These are phyloP conservation scores for Neurospora intermedia DNA, from an alignment of 495 filamentous ascomycete genomes.

Conservation along the genomic window DNA sequence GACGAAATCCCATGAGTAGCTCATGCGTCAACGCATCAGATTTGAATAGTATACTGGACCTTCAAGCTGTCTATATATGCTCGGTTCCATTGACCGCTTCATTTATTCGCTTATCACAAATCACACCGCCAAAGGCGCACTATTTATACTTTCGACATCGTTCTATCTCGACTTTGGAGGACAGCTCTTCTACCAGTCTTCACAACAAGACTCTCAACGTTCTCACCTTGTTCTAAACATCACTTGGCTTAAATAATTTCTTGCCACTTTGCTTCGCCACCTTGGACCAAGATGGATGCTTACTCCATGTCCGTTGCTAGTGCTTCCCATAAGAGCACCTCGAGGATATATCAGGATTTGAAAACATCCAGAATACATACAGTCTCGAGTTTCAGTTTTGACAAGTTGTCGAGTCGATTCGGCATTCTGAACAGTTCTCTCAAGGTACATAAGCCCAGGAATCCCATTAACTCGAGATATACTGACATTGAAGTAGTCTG, in stretches of 20 bases:
- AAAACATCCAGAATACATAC: slow-evolving; percentile 16
- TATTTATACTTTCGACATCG: not conserved
- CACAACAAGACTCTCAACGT: not conserved
- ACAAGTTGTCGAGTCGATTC: slow-evolving; percentile 6
- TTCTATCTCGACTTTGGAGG: not conserved
- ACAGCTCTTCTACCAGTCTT: not conserved
- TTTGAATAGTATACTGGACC: not conserved
- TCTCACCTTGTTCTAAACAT: not conserved
- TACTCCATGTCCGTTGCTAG: slow-evolving; percentile 37
- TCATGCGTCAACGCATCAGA: not conserved
- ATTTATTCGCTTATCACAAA: not conserved
- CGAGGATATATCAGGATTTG: slow-evolving; percentile 39
- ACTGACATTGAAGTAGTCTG: slow-evolving; percentile 8
- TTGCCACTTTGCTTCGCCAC: not conserved
- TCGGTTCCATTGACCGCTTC: not conserved
- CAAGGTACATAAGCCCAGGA: slow-evolving; percentile 7
- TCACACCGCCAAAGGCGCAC: not conserved
- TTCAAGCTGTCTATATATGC: not conserved
- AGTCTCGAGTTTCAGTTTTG: not conserved
- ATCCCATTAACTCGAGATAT: no score
- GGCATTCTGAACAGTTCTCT: slow-evolving; percentile 20
- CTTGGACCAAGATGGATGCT: slow-evolving; percentile 36
- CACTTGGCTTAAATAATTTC: not conserved
- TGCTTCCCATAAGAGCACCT: slow-evolving; percentile 27
- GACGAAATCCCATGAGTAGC: not conserved